A percentile compares a stretch with the other conserved stretches of the same genome.
Conservation (phyloP, 1,139 yeast species). For the Starmera stellimalicola region DNA sequence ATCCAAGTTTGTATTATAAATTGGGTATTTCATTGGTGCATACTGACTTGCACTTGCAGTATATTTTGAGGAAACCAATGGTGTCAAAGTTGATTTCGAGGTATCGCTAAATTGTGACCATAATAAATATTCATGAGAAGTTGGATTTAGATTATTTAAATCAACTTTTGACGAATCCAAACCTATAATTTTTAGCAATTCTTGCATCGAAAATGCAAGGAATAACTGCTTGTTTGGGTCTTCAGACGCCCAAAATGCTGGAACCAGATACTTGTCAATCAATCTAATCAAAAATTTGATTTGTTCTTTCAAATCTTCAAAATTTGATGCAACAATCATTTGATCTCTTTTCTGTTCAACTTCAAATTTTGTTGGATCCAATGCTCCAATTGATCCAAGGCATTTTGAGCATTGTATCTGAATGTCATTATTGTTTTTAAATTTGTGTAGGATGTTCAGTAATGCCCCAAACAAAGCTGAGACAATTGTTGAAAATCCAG, state of each 20-base stretch:
- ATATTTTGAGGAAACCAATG: constrained; percentile 67
- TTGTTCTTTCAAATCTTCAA: constrained; percentile 54
- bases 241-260: constrained; percentile 81
- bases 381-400: constrained; percentile 67
- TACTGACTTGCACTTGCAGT: constrained; percentile 42
- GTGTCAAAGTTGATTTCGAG: constrained; percentile 67
- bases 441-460: constrained; percentile 51
- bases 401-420: constrained; percentile 57
- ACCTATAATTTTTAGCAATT: constrained; percentile 59
- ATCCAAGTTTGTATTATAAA: constrained; percentile 32
- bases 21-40: constrained; percentile 34
- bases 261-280: constrained; percentile 60
- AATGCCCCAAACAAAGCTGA: constrained; percentile 45
- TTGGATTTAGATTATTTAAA: constrained; percentile 21
- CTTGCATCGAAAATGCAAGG: constrained; percentile 86
- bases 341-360: constrained; percentile 35
- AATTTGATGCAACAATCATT: constrained; percentile 47
- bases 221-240: constrained; percentile 81
- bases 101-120: constrained; percentile 64
- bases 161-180: constrained; percentile 32
- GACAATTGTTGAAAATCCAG: constrained; percentile 19
- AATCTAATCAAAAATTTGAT: constrained; percentile 56
- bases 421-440: constrained; percentile 41
- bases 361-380: constrained; percentile 58
- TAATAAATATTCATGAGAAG: constrained; percentile 26